phyloP scores from a whole-genome alignment of 305 asterid genomes.

The Galium porrigens region DNA sequence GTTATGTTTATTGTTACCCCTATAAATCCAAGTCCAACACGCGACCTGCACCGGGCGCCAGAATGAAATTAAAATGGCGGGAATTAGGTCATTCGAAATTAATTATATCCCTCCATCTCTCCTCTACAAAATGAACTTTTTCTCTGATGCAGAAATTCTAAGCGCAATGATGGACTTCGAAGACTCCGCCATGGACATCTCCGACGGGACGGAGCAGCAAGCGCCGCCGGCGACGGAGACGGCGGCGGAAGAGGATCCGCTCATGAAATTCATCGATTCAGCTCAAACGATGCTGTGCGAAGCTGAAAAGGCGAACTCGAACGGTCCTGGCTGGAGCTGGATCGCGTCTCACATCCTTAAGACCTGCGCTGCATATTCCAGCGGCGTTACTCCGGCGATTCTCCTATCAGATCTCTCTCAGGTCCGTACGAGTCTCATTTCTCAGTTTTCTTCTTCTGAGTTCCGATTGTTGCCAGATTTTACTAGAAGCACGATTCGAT shows the following conservation, averaged over 20 bases:
- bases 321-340: slow-evolving; percentile 87
- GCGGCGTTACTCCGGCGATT: slow-evolving; percentile 89
- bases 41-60: background rate
- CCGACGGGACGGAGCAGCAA: slow-evolving; percentile 13
- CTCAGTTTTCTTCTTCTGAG: background rate
- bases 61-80: background rate
- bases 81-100: background rate
- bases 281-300: slow-evolving; percentile 37
- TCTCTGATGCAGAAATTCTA: slow-evolving; percentile 20
- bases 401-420: slow-evolving; percentile 81
- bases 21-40: background rate
- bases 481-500: background rate
- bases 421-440: slow-evolving; percentile 25
- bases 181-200: slow-evolving; percentile 33
- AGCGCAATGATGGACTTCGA: slow-evolving; percentile 26
- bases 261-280: slow-evolving; percentile 50
- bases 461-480: background rate
- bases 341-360: slow-evolving; percentile 50
- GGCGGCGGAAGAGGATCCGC: slow-evolving; percentile 29
- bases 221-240: slow-evolving; percentile 20
- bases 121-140: slow-evolving; percentile 16
- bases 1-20: background rate
- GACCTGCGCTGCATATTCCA: slow-evolving; percentile 62
- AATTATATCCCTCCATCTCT: background rate
- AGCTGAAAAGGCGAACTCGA: slow-evolving; percentile 27